These are phyloP conservation scores for Polygonum aviculare DNA, from an alignment of 148 eudicot species.

Conservation along the genomic window DNA sequence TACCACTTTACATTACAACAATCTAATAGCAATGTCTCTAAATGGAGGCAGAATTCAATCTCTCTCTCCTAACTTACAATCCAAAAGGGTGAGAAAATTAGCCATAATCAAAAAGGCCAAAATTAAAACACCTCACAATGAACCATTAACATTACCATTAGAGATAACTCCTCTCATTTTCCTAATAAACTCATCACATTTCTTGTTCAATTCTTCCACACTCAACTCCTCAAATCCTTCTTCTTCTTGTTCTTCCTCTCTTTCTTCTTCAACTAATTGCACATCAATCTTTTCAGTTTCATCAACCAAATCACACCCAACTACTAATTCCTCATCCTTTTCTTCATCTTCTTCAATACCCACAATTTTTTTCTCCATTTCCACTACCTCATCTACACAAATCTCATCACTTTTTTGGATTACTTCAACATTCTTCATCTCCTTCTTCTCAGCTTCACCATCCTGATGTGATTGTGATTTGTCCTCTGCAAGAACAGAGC, in stretches of 20 bases:
- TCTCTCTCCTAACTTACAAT: not conserved
- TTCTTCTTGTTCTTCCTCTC: slow-evolving; percentile 1
- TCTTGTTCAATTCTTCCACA: slow-evolving; percentile 45
- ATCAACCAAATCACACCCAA: not conserved
- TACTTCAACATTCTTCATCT: not conserved
- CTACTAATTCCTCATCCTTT: not conserved
- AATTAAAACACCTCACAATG: not conserved
- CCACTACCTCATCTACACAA: not conserved
- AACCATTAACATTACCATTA: not conserved
- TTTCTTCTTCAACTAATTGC: slow-evolving; percentile 11
- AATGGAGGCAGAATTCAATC: not conserved
- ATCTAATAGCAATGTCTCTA: not conserved
- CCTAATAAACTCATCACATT: slow-evolving; percentile 56
- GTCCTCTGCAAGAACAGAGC: slow-evolving; percentile 14
- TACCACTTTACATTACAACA: slow-evolving; percentile 3
- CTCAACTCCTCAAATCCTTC: slow-evolving; percentile 25
- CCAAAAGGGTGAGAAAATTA: slow-evolving; percentile 3
- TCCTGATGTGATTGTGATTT: slow-evolving; percentile 4
- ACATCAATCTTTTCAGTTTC: not conserved
- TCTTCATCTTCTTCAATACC: not conserved
- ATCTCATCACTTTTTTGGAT: not conserved
- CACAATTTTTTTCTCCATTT: not conserved
- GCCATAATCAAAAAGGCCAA: not conserved
- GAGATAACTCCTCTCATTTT: slow-evolving; percentile 35
- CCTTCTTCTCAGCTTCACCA: not conserved